Evolutionary conservation across 148 eudicot species (phyloP).

Genomic region (Amaranthus hypochondriacus): DNA sequence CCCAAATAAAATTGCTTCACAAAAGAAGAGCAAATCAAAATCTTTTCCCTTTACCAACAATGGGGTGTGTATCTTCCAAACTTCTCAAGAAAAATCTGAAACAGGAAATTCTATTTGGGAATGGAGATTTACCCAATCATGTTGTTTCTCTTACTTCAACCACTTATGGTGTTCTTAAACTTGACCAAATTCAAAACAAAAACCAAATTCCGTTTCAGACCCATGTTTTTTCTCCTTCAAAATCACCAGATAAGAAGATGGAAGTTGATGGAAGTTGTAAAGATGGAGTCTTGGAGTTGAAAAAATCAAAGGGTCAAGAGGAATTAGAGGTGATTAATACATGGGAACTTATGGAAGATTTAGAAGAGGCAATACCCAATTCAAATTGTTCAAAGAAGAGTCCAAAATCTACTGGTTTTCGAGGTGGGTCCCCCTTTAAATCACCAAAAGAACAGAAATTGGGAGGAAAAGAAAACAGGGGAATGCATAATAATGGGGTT

Average conservation of each 20-base stretch:
- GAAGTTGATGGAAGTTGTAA: neutral
- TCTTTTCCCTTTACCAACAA: constrained; percentile 11
- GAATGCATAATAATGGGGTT: constrained; percentile 7
- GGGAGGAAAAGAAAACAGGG: constrained; percentile 54
- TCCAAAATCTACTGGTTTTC: constrained; percentile 34
- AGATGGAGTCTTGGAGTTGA: constrained; percentile 11
- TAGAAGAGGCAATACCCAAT: constrained; percentile 47
- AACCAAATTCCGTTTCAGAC: neutral
- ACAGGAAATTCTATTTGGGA: constrained; percentile 26
- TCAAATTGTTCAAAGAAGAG: constrained; percentile 35
- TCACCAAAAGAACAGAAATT: constrained; percentile 47
- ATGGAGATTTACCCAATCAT: constrained; percentile 40
- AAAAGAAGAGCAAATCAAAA: neutral
- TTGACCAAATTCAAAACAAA: constrained; percentile 35
- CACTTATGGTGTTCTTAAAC: constrained; percentile 73
- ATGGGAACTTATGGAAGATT: constrained; percentile 84
- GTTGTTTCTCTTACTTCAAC: constrained; percentile 83
- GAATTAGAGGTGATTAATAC: constrained; percentile 69
- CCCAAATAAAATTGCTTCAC: neutral
- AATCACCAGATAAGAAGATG: neutral
- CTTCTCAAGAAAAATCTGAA: constrained; percentile 36
- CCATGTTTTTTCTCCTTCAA: neutral
- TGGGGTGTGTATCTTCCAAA: constrained; percentile 93
- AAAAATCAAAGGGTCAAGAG: constrained; percentile 34
- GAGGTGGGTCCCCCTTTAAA: constrained; percentile 45